These are phyloP conservation scores for Pseudonitzschia delicatissima DNA, from an alignment of 108 stramenopile genomes.

Conservation along the genomic window DNA sequence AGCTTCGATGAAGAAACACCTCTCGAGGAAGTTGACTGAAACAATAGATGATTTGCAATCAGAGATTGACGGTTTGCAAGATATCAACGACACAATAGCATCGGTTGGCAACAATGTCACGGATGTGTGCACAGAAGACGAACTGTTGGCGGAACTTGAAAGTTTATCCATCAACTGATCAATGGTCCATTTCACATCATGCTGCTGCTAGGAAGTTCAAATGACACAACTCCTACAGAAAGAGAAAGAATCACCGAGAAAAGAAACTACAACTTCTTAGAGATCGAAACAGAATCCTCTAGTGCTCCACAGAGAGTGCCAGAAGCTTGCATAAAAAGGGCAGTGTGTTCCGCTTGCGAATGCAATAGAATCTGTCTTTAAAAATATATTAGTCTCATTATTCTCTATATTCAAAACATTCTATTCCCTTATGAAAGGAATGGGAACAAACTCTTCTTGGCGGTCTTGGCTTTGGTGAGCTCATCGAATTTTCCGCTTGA, in stretches of 20 bases:
- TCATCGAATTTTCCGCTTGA: conserved; percentile 49
- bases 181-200: no score
- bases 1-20: conserved; percentile 7
- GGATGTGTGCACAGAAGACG: conserved; percentile 1
- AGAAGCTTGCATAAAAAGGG: no score
- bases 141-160: conserved; percentile 12
- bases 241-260: no score
- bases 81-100: not conserved
- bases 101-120: not conserved
- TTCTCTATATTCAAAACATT: no score
- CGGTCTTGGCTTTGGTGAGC: conserved; percentile 20
- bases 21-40: conserved; percentile 7
- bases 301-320: no score
- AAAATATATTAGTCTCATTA: no score
- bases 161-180: not conserved
- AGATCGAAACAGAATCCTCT: no score
- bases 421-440: not conserved
- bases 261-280: no score
- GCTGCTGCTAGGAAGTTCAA: no score
- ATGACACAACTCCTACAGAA: no score
- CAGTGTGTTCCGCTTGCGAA: no score
- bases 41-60: conserved; percentile 8
- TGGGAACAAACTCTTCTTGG: conserved; percentile 25
- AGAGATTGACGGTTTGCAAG: conserved; percentile 2
- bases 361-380: no score